A percentile compares a stretch with the other conserved stretches of the same genome.
phyloP scores from a whole-genome alignment of 2,329 filamentous ascomycete species.

The Lasiodiplodia citricola region DNA sequence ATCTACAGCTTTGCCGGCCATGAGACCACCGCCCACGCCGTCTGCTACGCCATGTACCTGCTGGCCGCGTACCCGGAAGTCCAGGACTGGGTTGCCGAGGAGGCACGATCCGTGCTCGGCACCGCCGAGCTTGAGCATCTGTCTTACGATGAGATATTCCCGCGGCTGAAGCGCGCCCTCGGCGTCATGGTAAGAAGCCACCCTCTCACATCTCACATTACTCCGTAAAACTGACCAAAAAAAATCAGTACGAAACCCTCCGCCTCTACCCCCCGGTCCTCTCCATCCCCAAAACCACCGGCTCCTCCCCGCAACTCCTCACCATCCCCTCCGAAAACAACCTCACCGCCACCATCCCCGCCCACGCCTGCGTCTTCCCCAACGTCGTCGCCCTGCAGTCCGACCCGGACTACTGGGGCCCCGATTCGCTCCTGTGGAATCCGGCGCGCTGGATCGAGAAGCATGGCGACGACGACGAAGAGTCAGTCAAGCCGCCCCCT shows the following conservation, averaged over 20 bases:
- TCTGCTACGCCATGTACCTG: conserved; percentile 56
- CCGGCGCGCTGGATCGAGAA: not conserved
- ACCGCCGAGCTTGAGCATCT: conserved; percentile 24
- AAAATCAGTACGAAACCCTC: conserved; percentile 34
- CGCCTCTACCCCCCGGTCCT: conserved; percentile 34
- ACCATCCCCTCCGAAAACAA: not conserved
- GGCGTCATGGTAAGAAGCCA: conserved; percentile 53
- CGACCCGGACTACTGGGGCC: conserved; percentile 10
- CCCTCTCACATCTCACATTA: too few relatives aligned
- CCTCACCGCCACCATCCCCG: not conserved
- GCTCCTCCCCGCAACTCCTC: not conserved
- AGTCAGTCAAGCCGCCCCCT: not conserved
- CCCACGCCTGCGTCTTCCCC: not conserved
- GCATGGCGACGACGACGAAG: not conserved
- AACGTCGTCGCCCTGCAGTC: conserved; percentile 20
- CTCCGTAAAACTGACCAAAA: not conserved
- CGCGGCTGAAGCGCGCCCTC: conserved; percentile 50
- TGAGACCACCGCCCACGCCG: conserved; percentile 51
- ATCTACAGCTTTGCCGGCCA: conserved; percentile 40
- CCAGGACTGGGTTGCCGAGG: conserved; percentile 60
- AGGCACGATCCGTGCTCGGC: conserved; percentile 48
- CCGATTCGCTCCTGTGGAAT: conserved; percentile 10
- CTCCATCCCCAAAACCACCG: conserved; percentile 28
- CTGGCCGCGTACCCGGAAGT: conserved; percentile 54
- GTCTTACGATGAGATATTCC: conserved; percentile 43